Conservation (phyloP, 768 basidiomycete genomes). For the Termitomyces sp. region DNA sequence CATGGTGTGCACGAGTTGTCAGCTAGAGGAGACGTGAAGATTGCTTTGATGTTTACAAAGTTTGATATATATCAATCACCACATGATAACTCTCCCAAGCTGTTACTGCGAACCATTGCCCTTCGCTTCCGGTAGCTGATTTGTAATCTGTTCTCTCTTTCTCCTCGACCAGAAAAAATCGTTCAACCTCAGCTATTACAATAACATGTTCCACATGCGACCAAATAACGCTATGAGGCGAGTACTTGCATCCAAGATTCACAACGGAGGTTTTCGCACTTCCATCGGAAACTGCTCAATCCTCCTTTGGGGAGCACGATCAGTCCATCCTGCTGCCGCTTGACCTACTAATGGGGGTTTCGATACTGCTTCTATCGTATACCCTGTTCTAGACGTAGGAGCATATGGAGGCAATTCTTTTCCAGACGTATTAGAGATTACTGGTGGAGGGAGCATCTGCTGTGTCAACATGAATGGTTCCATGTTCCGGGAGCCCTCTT, state of each 20-base stretch:
- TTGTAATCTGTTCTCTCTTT: too few species aligned
- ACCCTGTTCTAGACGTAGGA: background rate
- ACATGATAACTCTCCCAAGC: too few species aligned
- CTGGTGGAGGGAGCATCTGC: background rate
- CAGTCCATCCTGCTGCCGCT: background rate
- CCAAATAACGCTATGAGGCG: too few species aligned
- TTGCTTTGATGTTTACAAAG: too few species aligned
- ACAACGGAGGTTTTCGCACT: background rate
- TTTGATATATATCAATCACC: too few species aligned
- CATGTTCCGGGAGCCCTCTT: background rate
- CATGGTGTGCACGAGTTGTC: too few species aligned
- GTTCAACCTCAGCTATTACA: too few species aligned
- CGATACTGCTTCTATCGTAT: background rate
- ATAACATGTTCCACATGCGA: too few species aligned
- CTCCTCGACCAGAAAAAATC: too few species aligned
- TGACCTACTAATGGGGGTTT: background rate
- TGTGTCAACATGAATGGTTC: background rate
- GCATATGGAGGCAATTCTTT: background rate
- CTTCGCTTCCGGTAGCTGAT: too few species aligned
- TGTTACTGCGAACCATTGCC: too few species aligned
- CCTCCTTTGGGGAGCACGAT: background rate
- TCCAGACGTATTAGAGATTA: background rate
- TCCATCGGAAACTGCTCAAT: background rate
- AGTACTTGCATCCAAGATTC: conserved; percentile 6
- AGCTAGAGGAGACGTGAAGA: too few species aligned